phyloP scores from a whole-genome alignment of 1,284 basidiomycete species.

The Rhodotorula sp. region DNA sequence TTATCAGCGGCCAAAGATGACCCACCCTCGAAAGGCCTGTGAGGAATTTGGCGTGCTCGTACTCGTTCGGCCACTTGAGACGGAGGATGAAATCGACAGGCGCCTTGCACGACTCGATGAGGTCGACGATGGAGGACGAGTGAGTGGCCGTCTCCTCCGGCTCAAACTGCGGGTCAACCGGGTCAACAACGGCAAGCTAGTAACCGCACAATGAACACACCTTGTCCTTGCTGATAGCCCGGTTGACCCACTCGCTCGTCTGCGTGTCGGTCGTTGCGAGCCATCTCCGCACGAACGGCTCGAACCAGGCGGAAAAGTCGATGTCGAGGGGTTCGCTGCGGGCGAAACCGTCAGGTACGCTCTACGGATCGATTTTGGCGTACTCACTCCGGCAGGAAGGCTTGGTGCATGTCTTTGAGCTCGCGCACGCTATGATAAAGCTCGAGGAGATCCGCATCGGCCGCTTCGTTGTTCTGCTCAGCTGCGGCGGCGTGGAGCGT shows the following conservation, averaged over 20 bases:
- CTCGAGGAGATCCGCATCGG: slow-evolving; percentile 82
- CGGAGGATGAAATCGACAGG: slow-evolving; percentile 84
- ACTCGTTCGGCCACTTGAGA: slow-evolving; percentile 86
- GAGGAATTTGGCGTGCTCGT: slow-evolving; percentile 84
- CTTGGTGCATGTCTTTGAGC: slow-evolving; percentile 71
- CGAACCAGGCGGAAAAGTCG: slow-evolving; percentile 57
- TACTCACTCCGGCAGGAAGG: slow-evolving; percentile 73
- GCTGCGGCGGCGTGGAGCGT: slow-evolving; percentile 47
- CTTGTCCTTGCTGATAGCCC: slow-evolving; percentile 84
- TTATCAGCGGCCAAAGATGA: neutral
- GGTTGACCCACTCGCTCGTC: slow-evolving; percentile 90
- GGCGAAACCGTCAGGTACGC: neutral
- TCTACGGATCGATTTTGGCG: neutral
- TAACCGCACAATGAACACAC: slow-evolving; percentile 52
- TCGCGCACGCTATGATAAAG: slow-evolving; percentile 75
- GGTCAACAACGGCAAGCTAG: neutral
- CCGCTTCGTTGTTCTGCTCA: slow-evolving; percentile 69
- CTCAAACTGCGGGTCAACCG: slow-evolving; percentile 62
- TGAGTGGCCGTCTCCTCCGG: slow-evolving; percentile 75
- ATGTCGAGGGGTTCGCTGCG: slow-evolving; percentile 33
- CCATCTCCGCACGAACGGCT: slow-evolving; percentile 87
- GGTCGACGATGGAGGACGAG: slow-evolving; percentile 91
- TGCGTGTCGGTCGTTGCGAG: slow-evolving; percentile 83
- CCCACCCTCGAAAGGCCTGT: slow-evolving; percentile 72
- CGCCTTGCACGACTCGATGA: slow-evolving; percentile 90